Base-by-base conservation (phyloP, 805 yeast genomes). In the Kuraishia hungarica region DNA sequence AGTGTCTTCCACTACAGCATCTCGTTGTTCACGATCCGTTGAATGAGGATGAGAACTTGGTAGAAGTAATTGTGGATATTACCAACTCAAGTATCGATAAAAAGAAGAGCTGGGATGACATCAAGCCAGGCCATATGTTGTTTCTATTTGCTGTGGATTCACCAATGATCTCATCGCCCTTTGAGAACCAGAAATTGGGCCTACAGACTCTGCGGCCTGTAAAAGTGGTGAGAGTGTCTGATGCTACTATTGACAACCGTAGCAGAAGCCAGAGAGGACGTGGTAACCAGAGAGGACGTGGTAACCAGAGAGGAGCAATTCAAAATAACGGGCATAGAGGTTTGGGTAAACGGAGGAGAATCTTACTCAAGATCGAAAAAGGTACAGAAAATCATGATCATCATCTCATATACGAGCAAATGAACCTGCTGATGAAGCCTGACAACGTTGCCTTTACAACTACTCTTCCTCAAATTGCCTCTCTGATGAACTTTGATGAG, bases 21-120 rank as follows among this genome's bases (percentile, higher is more conserved):
- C 26, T 51, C 29, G 48, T 13, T 19, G 17, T 26, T 20, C 39
- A 53, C 20, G 28, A 46, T 11, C 46, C 52, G 15, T 28, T 48
- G 46, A 28, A 29, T 39, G 23, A 17, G 26, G 52, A 21, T 19
- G 19, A 21, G 17, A 22, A n/a, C 13, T 24, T 24, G 39, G 43
- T 24, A 10, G 53, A 51, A 1, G 23, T 51, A 17, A 39, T 51
- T 11, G 47, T 51, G 7, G 53, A 35, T 21, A 29, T 39, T 11
- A 13, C 52, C 7, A 24, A 17, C 10, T 58, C 55, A 24, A 56
- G 54, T 20, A 55, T 56, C 48, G 59, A 56, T 29, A 29, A 23
- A 2, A 39, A 52, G 20, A 53, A 48, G 22, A 43, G 7, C 22
- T 48, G 52, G 49, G 35, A 50, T 2, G 48, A 50, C 10, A 17